Evolutionary conservation across 495 filamentous ascomycete genomes (phyloP).

Genomic region (Polyplosphaeria fusca): DNA sequence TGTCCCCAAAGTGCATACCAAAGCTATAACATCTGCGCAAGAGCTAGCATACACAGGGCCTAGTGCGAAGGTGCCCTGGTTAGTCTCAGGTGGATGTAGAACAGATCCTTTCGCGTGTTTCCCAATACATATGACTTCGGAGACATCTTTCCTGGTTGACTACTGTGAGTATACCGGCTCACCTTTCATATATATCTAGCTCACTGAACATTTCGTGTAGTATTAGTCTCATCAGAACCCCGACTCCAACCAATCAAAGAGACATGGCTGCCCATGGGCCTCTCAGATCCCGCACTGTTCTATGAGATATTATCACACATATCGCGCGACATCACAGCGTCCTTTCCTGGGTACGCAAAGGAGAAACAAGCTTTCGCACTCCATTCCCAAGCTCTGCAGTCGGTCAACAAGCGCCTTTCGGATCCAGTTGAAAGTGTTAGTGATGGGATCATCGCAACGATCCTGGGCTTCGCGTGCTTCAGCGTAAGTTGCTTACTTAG

Average conservation of each 20-base stretch:
- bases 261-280: slow-evolving; percentile 8
- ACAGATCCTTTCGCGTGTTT: slow-evolving; percentile 8
- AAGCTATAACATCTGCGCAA: too few relatives aligned
- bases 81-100: slow-evolving; percentile 7
- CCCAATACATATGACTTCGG: slow-evolving; percentile 7
- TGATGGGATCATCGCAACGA: slow-evolving; percentile 6
- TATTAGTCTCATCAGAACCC: slow-evolving; percentile 8
- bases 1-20: too few relatives aligned
- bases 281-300: slow-evolving; percentile 14
- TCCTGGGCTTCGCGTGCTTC: slow-evolving; percentile 11
- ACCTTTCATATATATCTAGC: background rate
- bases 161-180: slow-evolving; percentile 4
- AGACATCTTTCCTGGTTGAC: slow-evolving; percentile 8
- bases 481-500: background rate
- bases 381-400: slow-evolving; percentile 1
- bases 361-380: background rate
- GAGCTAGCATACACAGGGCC: too few relatives aligned
- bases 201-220: background rate
- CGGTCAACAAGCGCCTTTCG: slow-evolving; percentile 1
- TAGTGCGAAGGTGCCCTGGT: too few relatives aligned
- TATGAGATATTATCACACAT: slow-evolving; percentile 13
- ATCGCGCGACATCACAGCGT: slow-evolving; percentile 1
- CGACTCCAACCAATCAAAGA: slow-evolving; percentile 8
- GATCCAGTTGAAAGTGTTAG: slow-evolving; percentile 4
- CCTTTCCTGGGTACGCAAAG: background rate